Evolutionary conservation across 805 yeast species (phyloP).

Genomic region (Spencermartinsiella europaea): DNA sequence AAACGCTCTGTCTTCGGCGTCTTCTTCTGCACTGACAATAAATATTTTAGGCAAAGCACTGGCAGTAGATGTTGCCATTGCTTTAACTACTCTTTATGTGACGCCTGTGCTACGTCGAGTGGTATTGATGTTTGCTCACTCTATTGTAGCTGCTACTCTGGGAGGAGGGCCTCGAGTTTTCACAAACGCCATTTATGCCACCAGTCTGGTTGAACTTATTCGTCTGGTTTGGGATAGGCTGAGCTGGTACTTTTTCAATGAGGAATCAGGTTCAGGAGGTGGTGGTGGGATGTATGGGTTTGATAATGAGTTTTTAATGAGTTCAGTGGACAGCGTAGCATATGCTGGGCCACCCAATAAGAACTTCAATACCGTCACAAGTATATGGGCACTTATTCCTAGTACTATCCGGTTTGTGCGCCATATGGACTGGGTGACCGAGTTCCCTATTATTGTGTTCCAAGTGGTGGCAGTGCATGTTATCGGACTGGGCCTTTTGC

Average conservation of each 20-base stretch:
- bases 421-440: conserved; percentile 26
- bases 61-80: conserved; percentile 21
- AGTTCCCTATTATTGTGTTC: conserved; percentile 22
- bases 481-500: conserved; percentile 27
- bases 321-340: not conserved
- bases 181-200: conserved; percentile 29
- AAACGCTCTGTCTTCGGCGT: conserved; percentile 7
- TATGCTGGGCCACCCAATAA: conserved; percentile 3
- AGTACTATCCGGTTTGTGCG: conserved; percentile 18
- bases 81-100: conserved; percentile 18
- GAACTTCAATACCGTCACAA: conserved; percentile 18
- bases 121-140: conserved; percentile 28
- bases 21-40: conserved; percentile 7
- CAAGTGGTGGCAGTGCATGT: conserved; percentile 33
- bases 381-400: conserved; percentile 22
- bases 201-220: conserved; percentile 23
- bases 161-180: conserved; percentile 29
- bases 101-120: conserved; percentile 15
- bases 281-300: not conserved
- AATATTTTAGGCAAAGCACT: conserved; percentile 14
- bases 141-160: conserved; percentile 28
- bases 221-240: conserved; percentile 18
- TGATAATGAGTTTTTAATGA: not conserved
- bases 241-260: conserved; percentile 4
- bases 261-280: no score